These are phyloP conservation scores for Acacia acuminata DNA, from an alignment of 306 rosid species.

Conservation along the genomic window DNA sequence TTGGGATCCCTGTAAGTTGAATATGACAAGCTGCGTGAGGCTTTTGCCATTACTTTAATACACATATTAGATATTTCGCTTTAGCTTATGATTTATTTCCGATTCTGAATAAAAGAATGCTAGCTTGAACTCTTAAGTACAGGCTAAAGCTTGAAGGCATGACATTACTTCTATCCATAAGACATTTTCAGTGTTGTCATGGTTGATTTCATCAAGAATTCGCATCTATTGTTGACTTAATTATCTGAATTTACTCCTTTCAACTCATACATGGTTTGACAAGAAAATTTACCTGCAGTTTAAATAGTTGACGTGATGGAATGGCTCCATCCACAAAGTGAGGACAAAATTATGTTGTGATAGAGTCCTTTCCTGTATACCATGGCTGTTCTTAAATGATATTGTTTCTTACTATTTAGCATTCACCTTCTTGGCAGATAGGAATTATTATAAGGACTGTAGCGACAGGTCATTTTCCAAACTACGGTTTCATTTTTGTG, in stretches of 20 bases:
- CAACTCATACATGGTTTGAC: background rate
- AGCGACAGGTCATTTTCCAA: constrained; percentile 60
- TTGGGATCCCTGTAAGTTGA: constrained; percentile 86
- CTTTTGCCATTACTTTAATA: background rate
- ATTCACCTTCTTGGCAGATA: constrained; percentile 50
- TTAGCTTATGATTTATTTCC: background rate
- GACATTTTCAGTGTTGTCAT: background rate
- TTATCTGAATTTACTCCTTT: background rate
- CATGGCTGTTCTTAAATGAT: background rate
- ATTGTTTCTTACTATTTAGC: background rate
- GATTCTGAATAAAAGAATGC: background rate
- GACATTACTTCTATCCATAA: constrained; percentile 13
- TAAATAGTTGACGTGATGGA: background rate
- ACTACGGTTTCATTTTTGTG: constrained; percentile 59
- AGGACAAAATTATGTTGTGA: background rate
- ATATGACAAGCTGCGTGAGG: background rate
- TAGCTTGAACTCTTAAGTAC: constrained; percentile 9
- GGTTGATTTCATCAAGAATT: background rate
- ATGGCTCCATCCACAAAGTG: constrained; percentile 1
- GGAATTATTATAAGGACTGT: constrained; percentile 73
- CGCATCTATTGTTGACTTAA: background rate
- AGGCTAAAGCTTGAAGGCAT: background rate
- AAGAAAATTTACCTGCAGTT: background rate
- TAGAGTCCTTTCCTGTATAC: background rate
- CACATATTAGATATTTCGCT: constrained; percentile 3